Conservation (phyloP, 179 eudicot genomes). For the Patellifolia procumbens region DNA sequence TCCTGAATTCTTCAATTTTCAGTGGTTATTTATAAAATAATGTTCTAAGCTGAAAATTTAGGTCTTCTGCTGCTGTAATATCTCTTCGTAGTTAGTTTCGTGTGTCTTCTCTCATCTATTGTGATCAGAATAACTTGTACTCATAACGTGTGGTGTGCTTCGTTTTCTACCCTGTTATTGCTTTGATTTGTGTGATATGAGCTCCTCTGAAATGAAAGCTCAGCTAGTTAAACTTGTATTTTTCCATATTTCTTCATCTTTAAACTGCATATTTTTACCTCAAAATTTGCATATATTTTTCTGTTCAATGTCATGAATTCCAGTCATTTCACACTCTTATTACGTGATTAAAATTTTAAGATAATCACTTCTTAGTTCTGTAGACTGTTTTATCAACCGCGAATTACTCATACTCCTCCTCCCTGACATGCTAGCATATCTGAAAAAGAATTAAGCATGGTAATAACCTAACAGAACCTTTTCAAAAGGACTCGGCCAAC, state of each 20-base stretch:
- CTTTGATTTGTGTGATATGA: slow-evolving; percentile 10
- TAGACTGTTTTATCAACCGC: background rate
- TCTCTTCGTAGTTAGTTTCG: background rate
- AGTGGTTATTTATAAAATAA: background rate
- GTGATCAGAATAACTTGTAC: background rate
- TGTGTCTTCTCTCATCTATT: slow-evolving; percentile 6
- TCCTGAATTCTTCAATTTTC: background rate
- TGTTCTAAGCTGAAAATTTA: background rate
- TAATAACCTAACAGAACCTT: too few relatives aligned
- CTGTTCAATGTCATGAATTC: background rate
- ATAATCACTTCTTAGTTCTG: background rate
- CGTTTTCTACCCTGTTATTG: background rate
- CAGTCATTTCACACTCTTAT: background rate
- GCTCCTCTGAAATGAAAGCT: background rate
- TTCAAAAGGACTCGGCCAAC: too few relatives aligned
- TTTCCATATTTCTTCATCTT: background rate
- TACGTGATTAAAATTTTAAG: background rate
- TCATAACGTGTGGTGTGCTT: background rate
- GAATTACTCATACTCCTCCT: background rate
- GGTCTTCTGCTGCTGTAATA: background rate
- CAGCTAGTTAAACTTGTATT: background rate
- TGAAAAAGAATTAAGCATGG: too few relatives aligned
- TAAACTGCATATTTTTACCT: background rate
- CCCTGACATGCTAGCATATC: background rate
- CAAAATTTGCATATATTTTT: background rate